Evolutionary conservation across 2,329 filamentous ascomycete species (phyloP).

Genomic region (Fusarium sp.): DNA sequence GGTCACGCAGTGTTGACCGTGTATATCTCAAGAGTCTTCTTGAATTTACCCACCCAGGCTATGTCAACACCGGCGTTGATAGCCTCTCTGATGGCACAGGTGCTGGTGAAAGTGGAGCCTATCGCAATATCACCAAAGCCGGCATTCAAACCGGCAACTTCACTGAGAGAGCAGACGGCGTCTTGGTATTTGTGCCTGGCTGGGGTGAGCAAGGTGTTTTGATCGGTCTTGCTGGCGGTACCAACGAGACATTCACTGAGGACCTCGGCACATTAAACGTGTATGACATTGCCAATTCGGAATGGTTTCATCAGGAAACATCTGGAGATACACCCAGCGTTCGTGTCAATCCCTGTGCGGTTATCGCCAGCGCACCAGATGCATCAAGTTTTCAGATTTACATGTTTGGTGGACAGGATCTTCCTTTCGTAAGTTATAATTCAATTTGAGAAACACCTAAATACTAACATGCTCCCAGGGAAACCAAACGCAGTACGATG

Average conservation of each 20-base stretch:
- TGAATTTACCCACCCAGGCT: slow-evolving; percentile 81
- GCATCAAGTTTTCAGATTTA: slow-evolving; percentile 83
- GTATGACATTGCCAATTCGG: slow-evolving; percentile 70
- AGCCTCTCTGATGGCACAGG: slow-evolving; percentile 64
- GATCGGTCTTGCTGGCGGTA: slow-evolving; percentile 79
- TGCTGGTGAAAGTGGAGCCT: slow-evolving; percentile 72
- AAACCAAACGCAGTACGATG: slow-evolving; percentile 70
- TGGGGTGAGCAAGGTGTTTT: slow-evolving; percentile 79
- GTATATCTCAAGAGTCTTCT: slow-evolving; percentile 80
- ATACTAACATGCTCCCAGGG: slow-evolving; percentile 47
- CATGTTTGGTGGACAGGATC: slow-evolving; percentile 81
- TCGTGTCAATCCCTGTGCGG: slow-evolving; percentile 71
- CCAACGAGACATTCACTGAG: slow-evolving; percentile 74
- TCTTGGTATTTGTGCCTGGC: slow-evolving; percentile 79
- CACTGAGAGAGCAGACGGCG: slow-evolving; percentile 79
- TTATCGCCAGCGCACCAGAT: slow-evolving; percentile 72
- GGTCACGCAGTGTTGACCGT: slow-evolving; percentile 73
- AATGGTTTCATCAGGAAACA: slow-evolving; percentile 71
- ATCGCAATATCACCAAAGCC: slow-evolving; percentile 79
- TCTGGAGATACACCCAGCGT: slow-evolving; percentile 64
- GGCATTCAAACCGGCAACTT: slow-evolving; percentile 76
- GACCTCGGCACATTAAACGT: slow-evolving; percentile 71
- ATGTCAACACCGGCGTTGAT: slow-evolving; percentile 71
- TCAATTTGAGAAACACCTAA: neutral
- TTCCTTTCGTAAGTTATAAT: slow-evolving; percentile 66